Percentiles rank a stretch among this genome's conserved stretches.
Evolutionary conservation across 176 grass and related monocot genomes (phyloP).

Genomic region (Panicum miliaceum): DNA sequence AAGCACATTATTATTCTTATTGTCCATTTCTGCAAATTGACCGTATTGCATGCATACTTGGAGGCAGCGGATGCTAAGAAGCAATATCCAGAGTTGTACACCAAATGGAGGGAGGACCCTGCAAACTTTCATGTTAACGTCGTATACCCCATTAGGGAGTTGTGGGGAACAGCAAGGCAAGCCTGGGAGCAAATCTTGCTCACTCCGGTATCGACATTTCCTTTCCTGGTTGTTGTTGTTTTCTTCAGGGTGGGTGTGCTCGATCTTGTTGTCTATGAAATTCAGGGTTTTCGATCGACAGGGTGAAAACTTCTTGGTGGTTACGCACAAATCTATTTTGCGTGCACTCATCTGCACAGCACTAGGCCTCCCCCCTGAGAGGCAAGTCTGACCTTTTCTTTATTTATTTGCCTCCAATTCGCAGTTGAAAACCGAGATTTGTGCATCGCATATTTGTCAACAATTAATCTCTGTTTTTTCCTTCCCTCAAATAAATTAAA

Average conservation of each 20-base stretch:
- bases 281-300: not conserved
- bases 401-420: not conserved
- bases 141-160: conserved; percentile 66
- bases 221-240: not conserved
- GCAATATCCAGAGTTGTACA: conserved; percentile 80
- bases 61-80: conserved; percentile 88
- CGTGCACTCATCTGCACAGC: conserved; percentile 78
- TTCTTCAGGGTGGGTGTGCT: conserved; percentile 4
- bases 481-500: conserved; percentile 23
- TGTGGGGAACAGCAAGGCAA: conserved; percentile 71
- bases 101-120: conserved; percentile 79
- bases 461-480: not conserved
- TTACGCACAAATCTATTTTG: conserved; percentile 89
- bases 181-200: conserved; percentile 84
- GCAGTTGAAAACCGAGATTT: not conserved
- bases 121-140: conserved; percentile 79
- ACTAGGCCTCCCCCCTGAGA: conserved; percentile 71
- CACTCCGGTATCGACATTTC: conserved; percentile 51
- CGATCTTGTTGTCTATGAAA: not conserved
- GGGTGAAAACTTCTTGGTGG: conserved; percentile 73
- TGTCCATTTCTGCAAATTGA: conserved; percentile 36
- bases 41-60: conserved; percentile 40
- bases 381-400: conserved; percentile 47
- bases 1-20: not conserved
- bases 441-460: not conserved